Base-by-base conservation (phyloP, 331 rosid genomes). In the Rhamnella rubrinervis region DNA sequence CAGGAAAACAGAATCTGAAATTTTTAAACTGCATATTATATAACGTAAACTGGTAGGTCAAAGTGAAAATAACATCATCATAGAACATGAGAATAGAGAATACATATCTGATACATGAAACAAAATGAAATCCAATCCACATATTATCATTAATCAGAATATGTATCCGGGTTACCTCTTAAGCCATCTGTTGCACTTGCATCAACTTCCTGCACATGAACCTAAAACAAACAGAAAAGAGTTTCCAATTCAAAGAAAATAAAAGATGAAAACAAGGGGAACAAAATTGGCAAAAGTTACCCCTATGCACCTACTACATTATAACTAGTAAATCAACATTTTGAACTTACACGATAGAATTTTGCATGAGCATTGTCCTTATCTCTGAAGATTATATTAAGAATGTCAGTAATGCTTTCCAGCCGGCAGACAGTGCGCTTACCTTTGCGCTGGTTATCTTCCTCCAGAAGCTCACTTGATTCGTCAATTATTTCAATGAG, bases 181-280 rank as follows among this genome's bases (percentile, higher is more conserved):
- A 85, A 69, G 18, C 85, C 90, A 81, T 88, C 90, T 71, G 75
- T 66, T 37, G 81, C 77, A 76, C 82, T 69, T 52, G 92, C 86
- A 63, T 84, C 95, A 66, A 78, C 84, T 83, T 90, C 98, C 65
- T 75, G 88, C 82, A 93, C 86, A 17, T 93, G 97, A 84, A 90
- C 95, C 98, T 93, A 72, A 67, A 51, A 75, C 47, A 74, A 63
- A 79, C 61, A 67, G 49, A 70, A 59, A 65, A 74, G 23, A 61
- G 58, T 51, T 78, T 61, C 61, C 19, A 58, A 49, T 37, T 79
- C 57, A 77, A 81, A 80, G 40, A 70, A 31, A 6, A 38, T 16
- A 1, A 62, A 66, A 51, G 35, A 28, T 7, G 20, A 66, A 15
- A 63, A 66, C 26, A 57, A 60, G 66, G 19, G 31, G 63, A 67